Evolutionary conservation across 2,329 filamentous ascomycete genomes (phyloP).

Genomic region (Fusarium fracticaudum): DNA sequence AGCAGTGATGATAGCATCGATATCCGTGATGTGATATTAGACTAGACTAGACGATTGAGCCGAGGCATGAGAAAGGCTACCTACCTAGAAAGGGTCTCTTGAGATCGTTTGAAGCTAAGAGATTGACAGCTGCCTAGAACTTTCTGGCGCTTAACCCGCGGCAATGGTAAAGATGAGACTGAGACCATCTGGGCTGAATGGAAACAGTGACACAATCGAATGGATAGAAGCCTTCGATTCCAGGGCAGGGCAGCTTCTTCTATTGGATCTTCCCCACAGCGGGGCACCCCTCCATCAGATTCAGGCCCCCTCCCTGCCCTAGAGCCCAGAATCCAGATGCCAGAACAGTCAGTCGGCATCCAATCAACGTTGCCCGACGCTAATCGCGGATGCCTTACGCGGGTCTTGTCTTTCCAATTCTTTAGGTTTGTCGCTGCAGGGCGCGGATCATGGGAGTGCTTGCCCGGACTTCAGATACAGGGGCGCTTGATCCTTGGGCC

Average conservation of each 20-base stretch:
- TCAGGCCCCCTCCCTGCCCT: background rate
- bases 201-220: background rate
- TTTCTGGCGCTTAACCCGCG: conserved; percentile 38
- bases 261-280: conserved; percentile 20
- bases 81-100: background rate
- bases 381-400: conserved; percentile 22
- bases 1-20: conserved; percentile 1
- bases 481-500: conserved; percentile 26
- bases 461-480: conserved; percentile 23
- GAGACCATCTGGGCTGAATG: background rate
- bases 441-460: conserved; percentile 28
- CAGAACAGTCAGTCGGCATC: conserved; percentile 26
- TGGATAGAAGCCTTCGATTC: background rate
- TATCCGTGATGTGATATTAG: background rate
- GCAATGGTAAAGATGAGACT: conserved; percentile 10
- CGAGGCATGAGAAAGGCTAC: background rate
- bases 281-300: background rate
- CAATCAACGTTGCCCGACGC: conserved; percentile 19
- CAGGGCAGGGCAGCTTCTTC: conserved; percentile 21
- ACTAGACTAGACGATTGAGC: background rate
- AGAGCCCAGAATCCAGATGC: conserved; percentile 15
- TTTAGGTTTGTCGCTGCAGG: conserved; percentile 12
- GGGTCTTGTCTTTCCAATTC: background rate
- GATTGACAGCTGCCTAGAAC: conserved; percentile 21
- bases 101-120: conserved; percentile 8